These are phyloP conservation scores for Barnettozyma pratensis DNA, from an alignment of 805 yeast species.

Conservation along the genomic window DNA sequence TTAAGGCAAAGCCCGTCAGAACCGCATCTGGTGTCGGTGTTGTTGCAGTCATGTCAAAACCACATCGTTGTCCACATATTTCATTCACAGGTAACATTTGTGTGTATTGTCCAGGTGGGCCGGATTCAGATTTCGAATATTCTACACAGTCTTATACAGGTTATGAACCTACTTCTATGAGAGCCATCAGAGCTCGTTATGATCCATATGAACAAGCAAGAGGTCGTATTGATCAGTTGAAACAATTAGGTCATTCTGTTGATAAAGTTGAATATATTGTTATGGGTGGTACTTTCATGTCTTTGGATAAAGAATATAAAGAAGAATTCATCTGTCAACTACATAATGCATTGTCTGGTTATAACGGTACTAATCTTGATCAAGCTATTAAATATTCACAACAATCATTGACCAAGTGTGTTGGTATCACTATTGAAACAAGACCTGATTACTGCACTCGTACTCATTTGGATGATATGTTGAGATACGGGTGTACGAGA, in stretches of 20 bases:
- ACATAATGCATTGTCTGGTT: constrained; percentile 94
- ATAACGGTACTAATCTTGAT: constrained; percentile 77
- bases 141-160: constrained; percentile 98
- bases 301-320: constrained; percentile 82
- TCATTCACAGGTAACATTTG: constrained; percentile 98
- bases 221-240: constrained; percentile 92
- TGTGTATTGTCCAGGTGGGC: constrained; percentile 99
- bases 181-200: constrained; percentile 97
- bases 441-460: constrained; percentile 98
- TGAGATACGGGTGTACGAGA: constrained; percentile 93
- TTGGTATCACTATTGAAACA: constrained; percentile 96
- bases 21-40: constrained; percentile 99
- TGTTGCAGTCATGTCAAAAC: constrained; percentile 99
- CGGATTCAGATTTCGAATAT: constrained; percentile 96
- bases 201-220: constrained; percentile 98
- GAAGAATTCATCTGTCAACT: constrained; percentile 84
- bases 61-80: constrained; percentile 98
- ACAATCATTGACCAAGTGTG: constrained; percentile 93
- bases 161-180: constrained; percentile 97
- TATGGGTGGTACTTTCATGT: constrained; percentile 99
- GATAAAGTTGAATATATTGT: constrained; percentile 97
- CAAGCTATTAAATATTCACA: constrained; percentile 91
- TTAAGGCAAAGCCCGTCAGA: constrained; percentile 97
- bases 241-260: constrained; percentile 92
- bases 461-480: constrained; percentile 92